phyloP scores from a whole-genome alignment of 1,284 basidiomycete species.

The Melampsora americana region DNA sequence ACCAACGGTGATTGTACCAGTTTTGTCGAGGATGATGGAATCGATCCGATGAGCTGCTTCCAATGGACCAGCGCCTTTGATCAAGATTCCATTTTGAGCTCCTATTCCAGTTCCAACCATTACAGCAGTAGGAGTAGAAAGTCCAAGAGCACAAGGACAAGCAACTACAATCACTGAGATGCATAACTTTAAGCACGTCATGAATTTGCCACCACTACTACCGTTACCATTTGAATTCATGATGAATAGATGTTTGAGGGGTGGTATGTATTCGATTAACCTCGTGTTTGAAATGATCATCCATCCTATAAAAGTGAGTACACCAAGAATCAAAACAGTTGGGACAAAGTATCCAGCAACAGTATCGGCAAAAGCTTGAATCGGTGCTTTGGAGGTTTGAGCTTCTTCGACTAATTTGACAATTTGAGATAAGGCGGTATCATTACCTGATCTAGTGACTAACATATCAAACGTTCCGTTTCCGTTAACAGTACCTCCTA shows the following conservation, averaged over 20 bases:
- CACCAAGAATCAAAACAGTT: slow-evolving; percentile 75
- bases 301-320: slow-evolving; percentile 81
- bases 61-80: slow-evolving; percentile 91
- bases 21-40: slow-evolving; percentile 90
- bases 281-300: slow-evolving; percentile 68
- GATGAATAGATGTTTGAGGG: slow-evolving; percentile 63
- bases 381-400: slow-evolving; percentile 95
- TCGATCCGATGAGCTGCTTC: slow-evolving; percentile 82
- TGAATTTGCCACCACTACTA: slow-evolving; percentile 61
- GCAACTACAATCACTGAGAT: slow-evolving; percentile 98
- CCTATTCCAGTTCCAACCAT: slow-evolving; percentile 99
- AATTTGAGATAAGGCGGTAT: slow-evolving; percentile 93
- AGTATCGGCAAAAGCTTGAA: slow-evolving; percentile 92
- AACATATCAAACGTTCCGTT: slow-evolving; percentile 92
- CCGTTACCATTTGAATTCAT: slow-evolving; percentile 10
- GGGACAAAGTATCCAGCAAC: slow-evolving; percentile 96
- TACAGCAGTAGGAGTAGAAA: slow-evolving; percentile 95
- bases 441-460: slow-evolving; percentile 89
- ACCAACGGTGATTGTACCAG: slow-evolving; percentile 90
- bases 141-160: slow-evolving; percentile 93
- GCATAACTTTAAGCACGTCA: slow-evolving; percentile 92
- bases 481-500: slow-evolving; percentile 95
- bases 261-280: slow-evolving; percentile 65
- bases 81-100: slow-evolving; percentile 92
- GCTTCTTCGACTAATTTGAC: slow-evolving; percentile 96